Base-by-base conservation (phyloP, 352 stramenopile genomes). In the Globisporangium canariense region DNA sequence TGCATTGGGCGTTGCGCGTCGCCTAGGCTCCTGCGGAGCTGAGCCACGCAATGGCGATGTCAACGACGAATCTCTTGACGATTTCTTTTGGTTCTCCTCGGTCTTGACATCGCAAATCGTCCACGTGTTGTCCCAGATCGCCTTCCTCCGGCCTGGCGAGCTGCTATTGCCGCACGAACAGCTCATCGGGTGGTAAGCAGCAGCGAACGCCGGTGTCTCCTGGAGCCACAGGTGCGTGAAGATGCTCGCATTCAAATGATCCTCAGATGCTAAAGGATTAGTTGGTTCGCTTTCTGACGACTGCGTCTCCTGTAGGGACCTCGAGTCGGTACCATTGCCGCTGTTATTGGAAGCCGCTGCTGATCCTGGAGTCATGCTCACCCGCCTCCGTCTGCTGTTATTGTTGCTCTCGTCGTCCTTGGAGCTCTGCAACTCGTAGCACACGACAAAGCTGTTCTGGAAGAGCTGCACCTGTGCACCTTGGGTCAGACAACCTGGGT, bases 371-470 rank as follows among this genome's bases (percentile, higher is more conserved):
- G 40, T 6, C 18, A n/a, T 14, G 14, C 40, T 46, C 14, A 46
- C 40, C 3, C 43, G 16, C n/a, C 49, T 36, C 49, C 14, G 28
- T 34, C 50, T 56, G 14, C 25, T 56, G 50, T 40, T 56, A 28
- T 40, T 41, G 50, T 30, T 36, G n/a, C 11, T 10, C 16, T 58
- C 32, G 20, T 52, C 52, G 40, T 59, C 36, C 28, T 59, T 60
- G n/a, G n/a, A 36, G 6, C 18, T 45, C 22, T 63, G 52, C 0
- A 57, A 45, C 30, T 77, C 61, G 49, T 77, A 75, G 58, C 67
- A 75, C 11, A 77, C 55, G 20, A 70, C 57, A 13, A 28, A 20
- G 7, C 28, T 60, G 40, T 66, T 66, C 36, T 77, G 70, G n/a
- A 67, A 49, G 38, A 77, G 38, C 43, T 73, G 53, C 6, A 68